phyloP scores from a whole-genome alignment of 306 rosid genomes.

The Prunus mongolica region DNA sequence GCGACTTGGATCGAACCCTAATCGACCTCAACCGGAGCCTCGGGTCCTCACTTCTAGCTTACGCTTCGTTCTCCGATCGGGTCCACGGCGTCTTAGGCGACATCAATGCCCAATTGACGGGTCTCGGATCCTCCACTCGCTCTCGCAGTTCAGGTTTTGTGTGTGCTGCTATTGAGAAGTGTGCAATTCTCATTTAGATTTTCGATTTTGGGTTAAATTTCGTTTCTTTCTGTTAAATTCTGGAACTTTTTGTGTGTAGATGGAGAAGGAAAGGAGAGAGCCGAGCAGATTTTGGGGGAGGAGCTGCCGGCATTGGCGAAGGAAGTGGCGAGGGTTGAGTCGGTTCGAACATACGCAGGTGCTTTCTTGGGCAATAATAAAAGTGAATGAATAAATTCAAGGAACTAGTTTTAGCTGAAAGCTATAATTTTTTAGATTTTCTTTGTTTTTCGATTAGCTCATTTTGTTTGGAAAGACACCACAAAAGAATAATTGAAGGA shows the following conservation, averaged over 20 bases:
- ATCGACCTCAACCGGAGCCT: slow-evolving; percentile 56
- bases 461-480: neutral
- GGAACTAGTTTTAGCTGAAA: neutral
- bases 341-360: slow-evolving; percentile 84
- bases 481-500: neutral
- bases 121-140: slow-evolving; percentile 44
- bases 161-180: neutral
- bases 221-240: neutral
- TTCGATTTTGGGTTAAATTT: neutral
- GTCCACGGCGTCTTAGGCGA: slow-evolving; percentile 40
- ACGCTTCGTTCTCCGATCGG: slow-evolving; percentile 58
- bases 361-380: neutral
- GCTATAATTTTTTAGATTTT: neutral
- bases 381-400: neutral
- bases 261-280: slow-evolving; percentile 40
- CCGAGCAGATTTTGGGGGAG: slow-evolving; percentile 61
- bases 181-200: slow-evolving; percentile 16
- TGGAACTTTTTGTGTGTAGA: slow-evolving; percentile 20
- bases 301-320: slow-evolving; percentile 86
- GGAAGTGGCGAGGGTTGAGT: slow-evolving; percentile 85
- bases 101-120: slow-evolving; percentile 37
- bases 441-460: neutral
- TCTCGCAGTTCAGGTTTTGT: slow-evolving; percentile 19
- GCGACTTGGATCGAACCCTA: slow-evolving; percentile 56
- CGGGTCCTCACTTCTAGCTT: slow-evolving; percentile 45